Conservation (phyloP, 805 yeast species). For the Saccharomyces jurei region DNA sequence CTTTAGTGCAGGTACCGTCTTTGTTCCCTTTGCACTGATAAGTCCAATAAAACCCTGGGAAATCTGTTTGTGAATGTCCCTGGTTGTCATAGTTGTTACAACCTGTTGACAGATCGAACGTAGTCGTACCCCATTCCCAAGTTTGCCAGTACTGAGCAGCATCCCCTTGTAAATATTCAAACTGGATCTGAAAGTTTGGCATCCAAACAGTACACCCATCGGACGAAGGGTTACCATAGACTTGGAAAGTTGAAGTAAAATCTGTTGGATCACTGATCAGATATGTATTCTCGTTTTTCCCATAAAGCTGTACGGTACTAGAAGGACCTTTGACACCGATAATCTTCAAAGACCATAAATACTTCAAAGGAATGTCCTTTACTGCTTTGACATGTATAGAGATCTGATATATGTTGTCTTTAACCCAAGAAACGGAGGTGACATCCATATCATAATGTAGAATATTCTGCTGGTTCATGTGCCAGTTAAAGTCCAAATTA, state of each 20-base stretch:
- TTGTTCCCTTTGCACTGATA: not conserved
- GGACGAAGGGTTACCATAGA: conserved; percentile 6
- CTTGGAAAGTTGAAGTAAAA: conserved; percentile 14
- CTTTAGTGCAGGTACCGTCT: not conserved
- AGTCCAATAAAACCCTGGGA: conserved; percentile 17
- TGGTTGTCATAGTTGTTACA: conserved; percentile 13
- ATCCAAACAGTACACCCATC: conserved; percentile 10
- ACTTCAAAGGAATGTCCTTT: conserved; percentile 10
- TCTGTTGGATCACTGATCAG: conserved; percentile 15
- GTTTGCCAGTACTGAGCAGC: conserved; percentile 3
- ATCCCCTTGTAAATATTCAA: conserved; percentile 11
- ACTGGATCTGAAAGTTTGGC: conserved; percentile 18
- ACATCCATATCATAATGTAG: conserved; percentile 12
- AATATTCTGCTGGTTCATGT: conserved; percentile 1
- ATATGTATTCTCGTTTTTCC: conserved; percentile 10
- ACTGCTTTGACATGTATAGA: conserved; percentile 16
- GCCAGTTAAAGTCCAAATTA: conserved; percentile 10
- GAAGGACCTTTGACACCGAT: conserved; percentile 13
- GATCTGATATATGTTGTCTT: conserved; percentile 9
- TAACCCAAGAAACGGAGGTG: conserved; percentile 6
- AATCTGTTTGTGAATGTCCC: conserved; percentile 15
- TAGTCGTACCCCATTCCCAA: conserved; percentile 14
- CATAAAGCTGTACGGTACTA: conserved; percentile 11
- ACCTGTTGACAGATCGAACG: conserved; percentile 15
- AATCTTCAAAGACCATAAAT: conserved; percentile 11